Percentiles rank a stretch among this genome's conserved stretches.
Conservation (phyloP, 164 flowering plant species). For the Platanus orientalis region DNA sequence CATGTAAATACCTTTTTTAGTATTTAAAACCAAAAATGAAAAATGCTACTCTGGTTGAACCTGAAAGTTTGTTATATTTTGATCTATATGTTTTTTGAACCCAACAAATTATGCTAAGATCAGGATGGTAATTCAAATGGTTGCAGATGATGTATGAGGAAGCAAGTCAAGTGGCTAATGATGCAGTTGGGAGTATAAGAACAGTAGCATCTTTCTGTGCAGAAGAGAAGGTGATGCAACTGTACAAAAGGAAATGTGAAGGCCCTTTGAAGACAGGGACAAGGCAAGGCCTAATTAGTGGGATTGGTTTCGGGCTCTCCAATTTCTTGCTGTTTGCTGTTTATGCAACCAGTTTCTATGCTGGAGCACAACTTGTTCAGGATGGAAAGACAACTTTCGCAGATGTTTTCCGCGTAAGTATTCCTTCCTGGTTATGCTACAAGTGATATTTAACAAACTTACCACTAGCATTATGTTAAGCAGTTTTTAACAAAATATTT, state of each 20-base stretch:
- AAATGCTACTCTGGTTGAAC: background rate
- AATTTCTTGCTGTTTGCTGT: slow-evolving; percentile 15
- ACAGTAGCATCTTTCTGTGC: slow-evolving; percentile 29
- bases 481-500: too few relatives aligned
- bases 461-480: background rate
- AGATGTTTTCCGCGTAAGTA: slow-evolving; percentile 21
- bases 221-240: slow-evolving; percentile 20
- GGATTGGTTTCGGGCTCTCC: slow-evolving; percentile 22
- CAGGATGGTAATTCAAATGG: background rate
- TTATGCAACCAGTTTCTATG: slow-evolving; percentile 24
- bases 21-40: too few relatives aligned
- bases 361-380: slow-evolving; percentile 18
- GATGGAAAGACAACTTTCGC: slow-evolving; percentile 20
- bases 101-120: too few relatives aligned
- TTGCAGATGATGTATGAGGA: slow-evolving; percentile 27
- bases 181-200: slow-evolving; percentile 23
- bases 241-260: slow-evolving; percentile 22
- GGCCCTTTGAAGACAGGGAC: slow-evolving; percentile 21
- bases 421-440: background rate
- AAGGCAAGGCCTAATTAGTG: slow-evolving; percentile 22
- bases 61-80: background rate
- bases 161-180: slow-evolving; percentile 32
- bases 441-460: background rate
- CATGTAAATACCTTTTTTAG: too few relatives aligned
- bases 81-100: background rate